Evolutionary conservation across 2,329 filamentous ascomycete genomes (phyloP), one percentile per base, ranked within the genome.

Genomic region (Fusarium sp.): DNA sequence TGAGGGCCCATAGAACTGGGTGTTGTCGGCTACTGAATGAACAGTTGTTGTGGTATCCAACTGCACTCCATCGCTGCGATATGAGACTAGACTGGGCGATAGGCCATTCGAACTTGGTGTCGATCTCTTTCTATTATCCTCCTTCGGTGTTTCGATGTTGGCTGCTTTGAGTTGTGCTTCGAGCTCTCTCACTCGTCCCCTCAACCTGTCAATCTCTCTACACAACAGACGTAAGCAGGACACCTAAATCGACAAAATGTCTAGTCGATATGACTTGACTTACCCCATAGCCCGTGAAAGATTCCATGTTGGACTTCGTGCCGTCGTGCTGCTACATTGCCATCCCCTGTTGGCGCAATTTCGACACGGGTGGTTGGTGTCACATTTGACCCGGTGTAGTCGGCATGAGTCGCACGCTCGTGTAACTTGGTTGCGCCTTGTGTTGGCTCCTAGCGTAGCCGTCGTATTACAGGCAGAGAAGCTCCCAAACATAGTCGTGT

Each of bases 101-200:
- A 14, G 6, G 1, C 1, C 10, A 11, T 23, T 11, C 1, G 4
- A n/a, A 10, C 2, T 1, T 10, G 10, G 6, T 0, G 9, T 14
- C 0, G 18, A n/a, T n/a, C n/a, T n/a, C n/a, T n/a, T 20, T 2
- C 1, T 11, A 5, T 18, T 1, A 1, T 23, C n/a, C 4, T 15
- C 13, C 2, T 10, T 18, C 0, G 51, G n/a, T 2, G 23, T 20
- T 3, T 20, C 23, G 4, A 54, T 31, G 4, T 14, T 48, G 5
- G 6, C 11, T 4, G 10, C 15, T 15, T 5, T 37, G 3, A 48
- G 23, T 5, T 54, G 41, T 11, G 8, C n/a, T 17, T 54, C 51
- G 5, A 54, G 51, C 3, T 48, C 15, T 5, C 10, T 29, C n/a
- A 48, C 51, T 31, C 23, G 41, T 3, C 11, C 18, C 48, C 15